Evolutionary conservation across 2,329 filamentous ascomycete species (phyloP).

Genomic region (Cordyceps tenuipes): DNA sequence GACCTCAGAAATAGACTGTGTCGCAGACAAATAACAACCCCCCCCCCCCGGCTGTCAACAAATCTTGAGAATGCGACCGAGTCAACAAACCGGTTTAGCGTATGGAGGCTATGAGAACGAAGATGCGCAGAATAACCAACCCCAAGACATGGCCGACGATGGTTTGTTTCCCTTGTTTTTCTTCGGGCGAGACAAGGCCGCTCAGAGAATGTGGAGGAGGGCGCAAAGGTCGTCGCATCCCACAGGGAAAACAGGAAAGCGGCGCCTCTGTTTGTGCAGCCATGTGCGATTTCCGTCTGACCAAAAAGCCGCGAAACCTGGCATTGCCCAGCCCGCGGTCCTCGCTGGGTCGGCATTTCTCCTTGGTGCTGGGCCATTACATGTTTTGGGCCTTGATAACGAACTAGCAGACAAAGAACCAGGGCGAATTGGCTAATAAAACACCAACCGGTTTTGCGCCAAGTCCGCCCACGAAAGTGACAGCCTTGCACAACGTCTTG

Average conservation of each 20-base stretch:
- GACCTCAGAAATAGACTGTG: background rate
- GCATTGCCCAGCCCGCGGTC: background rate
- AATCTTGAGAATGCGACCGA: background rate
- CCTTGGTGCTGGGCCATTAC: background rate
- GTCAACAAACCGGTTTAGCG: too few relatives aligned
- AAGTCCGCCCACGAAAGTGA: too few relatives aligned
- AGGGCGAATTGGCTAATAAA: background rate
- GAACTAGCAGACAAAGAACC: background rate
- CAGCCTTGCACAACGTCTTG: too few relatives aligned
- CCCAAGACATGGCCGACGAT: background rate
- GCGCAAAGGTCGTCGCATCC: background rate
- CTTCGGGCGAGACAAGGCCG: background rate
- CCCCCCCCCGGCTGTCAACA: background rate
- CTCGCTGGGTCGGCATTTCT: background rate
- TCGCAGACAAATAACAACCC: background rate
- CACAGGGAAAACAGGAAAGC: background rate
- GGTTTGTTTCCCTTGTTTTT: background rate
- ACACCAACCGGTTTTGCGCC: too few relatives aligned
- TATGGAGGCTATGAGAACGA: background rate
- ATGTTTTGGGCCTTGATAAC: background rate
- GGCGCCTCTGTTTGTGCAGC: background rate
- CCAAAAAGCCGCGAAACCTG: background rate
- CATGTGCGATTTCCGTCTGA: background rate
- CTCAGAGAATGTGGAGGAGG: background rate
- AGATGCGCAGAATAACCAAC: background rate